Evolutionary conservation across 495 filamentous ascomycete species (phyloP).

Genomic region (Xylaria intraflava): DNA sequence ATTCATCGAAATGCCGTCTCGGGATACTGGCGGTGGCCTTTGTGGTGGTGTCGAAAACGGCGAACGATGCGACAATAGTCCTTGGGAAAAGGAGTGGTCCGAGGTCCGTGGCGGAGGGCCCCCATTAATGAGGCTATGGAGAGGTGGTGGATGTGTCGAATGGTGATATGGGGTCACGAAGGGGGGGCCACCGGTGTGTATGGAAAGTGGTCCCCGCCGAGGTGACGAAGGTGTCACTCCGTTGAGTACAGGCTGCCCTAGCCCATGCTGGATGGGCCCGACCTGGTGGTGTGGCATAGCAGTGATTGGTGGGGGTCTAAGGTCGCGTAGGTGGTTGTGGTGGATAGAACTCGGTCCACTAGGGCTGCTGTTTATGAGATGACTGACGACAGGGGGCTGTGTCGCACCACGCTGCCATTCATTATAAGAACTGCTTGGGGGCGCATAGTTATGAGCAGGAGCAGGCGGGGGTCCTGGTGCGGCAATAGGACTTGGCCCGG

Average conservation of each 20-base stretch:
- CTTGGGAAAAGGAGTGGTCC: constrained; percentile 29
- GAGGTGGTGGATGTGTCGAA: constrained; percentile 26
- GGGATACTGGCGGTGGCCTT: constrained; percentile 29
- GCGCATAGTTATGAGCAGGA: constrained; percentile 33
- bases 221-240: constrained; percentile 37
- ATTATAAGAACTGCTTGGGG: constrained; percentile 30
- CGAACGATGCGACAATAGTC: constrained; percentile 29
- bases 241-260: constrained; percentile 34
- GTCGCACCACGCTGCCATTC: constrained; percentile 28
- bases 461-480: constrained; percentile 24
- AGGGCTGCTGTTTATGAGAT: constrained; percentile 38
- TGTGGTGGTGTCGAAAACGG: constrained; percentile 27
- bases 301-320: constrained; percentile 37
- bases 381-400: constrained; percentile 27
- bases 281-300: constrained; percentile 30
- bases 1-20: constrained; percentile 24
- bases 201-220: constrained; percentile 17
- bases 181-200: constrained; percentile 15
- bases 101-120: constrained; percentile 26
- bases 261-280: constrained; percentile 33
- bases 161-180: constrained; percentile 24
- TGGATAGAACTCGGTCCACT: constrained; percentile 25
- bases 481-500: constrained; percentile 21
- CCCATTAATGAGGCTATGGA: constrained; percentile 32
- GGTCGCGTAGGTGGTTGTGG: constrained; percentile 35